phyloP scores from a whole-genome alignment of 2,329 filamentous ascomycete species.

The Penicillium sp. region DNA sequence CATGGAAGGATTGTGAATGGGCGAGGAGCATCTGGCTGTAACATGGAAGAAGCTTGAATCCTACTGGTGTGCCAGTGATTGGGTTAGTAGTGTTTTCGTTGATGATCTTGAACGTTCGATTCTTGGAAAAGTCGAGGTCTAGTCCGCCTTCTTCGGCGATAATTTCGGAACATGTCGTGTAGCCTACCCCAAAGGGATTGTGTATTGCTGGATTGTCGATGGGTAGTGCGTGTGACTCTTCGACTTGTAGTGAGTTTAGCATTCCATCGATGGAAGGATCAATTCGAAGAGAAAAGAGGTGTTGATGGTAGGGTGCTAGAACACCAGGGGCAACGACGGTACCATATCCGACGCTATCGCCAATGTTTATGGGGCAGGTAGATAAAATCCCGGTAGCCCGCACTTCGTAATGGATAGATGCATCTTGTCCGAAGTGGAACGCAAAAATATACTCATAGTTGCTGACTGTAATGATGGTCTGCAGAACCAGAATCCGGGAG shows the following conservation, averaged over 20 bases:
- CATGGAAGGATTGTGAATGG: constrained; percentile 48
- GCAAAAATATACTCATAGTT: constrained; percentile 50
- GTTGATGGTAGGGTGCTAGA: constrained; percentile 46
- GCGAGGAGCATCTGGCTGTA: constrained; percentile 59
- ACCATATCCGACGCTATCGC: constrained; percentile 37
- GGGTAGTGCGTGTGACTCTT: constrained; percentile 59
- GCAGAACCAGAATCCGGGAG: constrained; percentile 36
- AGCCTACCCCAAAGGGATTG: constrained; percentile 56
- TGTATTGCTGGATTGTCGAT: constrained; percentile 37
- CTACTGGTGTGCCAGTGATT: constrained; percentile 52
- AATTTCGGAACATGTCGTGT: constrained; percentile 45
- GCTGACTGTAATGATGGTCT: constrained; percentile 43
- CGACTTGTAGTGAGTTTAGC: constrained; percentile 51
- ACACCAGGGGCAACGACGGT: constrained; percentile 44
- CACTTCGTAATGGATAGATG: constrained; percentile 43
- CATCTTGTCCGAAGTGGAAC: constrained; percentile 45
- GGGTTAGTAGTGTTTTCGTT: constrained; percentile 53
- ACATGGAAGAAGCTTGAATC: constrained; percentile 54
- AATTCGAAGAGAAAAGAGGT: constrained; percentile 47
- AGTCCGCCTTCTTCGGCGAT: constrained; percentile 47
- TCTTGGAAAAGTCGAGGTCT: constrained; percentile 36
- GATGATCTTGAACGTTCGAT: constrained; percentile 58
- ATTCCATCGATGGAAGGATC: constrained; percentile 45
- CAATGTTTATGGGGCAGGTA: constrained; percentile 38
- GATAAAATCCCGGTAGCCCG: constrained; percentile 50